Conservation (phyloP, 2,329 filamentous ascomycete genomes). For the Pyrenophora teres region DNA sequence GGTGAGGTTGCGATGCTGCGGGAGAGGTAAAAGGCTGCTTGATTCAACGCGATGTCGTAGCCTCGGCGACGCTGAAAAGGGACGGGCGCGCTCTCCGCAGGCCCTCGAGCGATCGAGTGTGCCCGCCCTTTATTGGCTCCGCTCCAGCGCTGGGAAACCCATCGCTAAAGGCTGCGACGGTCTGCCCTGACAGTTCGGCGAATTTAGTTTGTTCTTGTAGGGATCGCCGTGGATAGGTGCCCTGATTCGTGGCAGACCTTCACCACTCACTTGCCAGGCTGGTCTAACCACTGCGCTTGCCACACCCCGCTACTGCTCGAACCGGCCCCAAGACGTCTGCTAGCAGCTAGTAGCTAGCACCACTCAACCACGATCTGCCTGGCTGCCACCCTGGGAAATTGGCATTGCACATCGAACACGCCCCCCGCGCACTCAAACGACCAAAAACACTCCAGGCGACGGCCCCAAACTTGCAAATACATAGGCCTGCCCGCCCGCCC, state of each 20-base stretch:
- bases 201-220: constrained; percentile 9
- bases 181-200: constrained; percentile 23
- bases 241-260: constrained; percentile 11
- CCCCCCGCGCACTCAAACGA: neutral
- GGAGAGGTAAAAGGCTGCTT: constrained; percentile 2
- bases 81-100: constrained; percentile 12
- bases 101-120: constrained; percentile 3
- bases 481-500: neutral
- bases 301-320: constrained; percentile 24
- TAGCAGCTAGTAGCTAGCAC: too few species aligned
- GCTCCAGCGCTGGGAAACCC: neutral
- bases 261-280: neutral
- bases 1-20: constrained; percentile 6
- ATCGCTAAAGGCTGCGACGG: constrained; percentile 13
- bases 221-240: constrained; percentile 10
- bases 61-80: constrained; percentile 16
- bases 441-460: neutral
- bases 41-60: constrained; percentile 7
- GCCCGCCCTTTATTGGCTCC: constrained; percentile 16
- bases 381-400: constrained; percentile 5
- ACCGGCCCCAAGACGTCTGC: constrained; percentile 6
- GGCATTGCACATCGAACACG: constrained; percentile 1
- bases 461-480: neutral
- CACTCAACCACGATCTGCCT: constrained; percentile 3
- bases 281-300: too few species aligned